Evolutionary conservation across 768 basidiomycete species (phyloP).

Genomic region (Pisolithus marmoratus): DNA sequence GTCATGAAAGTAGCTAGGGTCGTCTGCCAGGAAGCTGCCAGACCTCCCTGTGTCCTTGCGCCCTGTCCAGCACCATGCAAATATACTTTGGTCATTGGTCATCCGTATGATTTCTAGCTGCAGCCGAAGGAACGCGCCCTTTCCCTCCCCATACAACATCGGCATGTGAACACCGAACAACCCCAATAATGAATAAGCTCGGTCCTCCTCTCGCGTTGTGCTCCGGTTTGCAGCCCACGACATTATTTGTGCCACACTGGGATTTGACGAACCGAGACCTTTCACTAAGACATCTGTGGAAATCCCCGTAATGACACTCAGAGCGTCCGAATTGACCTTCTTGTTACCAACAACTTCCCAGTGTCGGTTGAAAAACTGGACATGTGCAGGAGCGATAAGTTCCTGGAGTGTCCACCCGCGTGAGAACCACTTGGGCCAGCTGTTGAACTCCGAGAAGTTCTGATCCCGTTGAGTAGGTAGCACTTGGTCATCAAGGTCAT

Average conservation of each 20-base stretch:
- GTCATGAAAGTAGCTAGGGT: not conserved
- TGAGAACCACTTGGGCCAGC: too few species aligned
- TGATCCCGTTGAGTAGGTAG: not conserved
- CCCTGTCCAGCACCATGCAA: slow-evolving; percentile 1
- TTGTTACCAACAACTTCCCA: slow-evolving; percentile 7
- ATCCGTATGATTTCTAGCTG: slow-evolving; percentile 9
- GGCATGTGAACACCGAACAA: not conserved
- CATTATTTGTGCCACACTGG: slow-evolving; percentile 5
- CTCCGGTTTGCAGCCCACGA: slow-evolving; percentile 14
- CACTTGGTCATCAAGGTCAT: not conserved
- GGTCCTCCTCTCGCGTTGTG: slow-evolving; percentile 14
- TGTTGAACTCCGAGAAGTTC: not conserved
- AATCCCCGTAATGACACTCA: not conserved
- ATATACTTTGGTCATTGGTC: slow-evolving; percentile 9
- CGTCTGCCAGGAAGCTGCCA: too few species aligned
- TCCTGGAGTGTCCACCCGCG: too few species aligned
- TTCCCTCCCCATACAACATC: too few species aligned
- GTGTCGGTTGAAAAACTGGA: slow-evolving; percentile 10
- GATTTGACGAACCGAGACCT: not conserved
- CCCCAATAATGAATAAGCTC: slow-evolving; percentile 1
- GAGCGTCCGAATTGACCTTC: not conserved
- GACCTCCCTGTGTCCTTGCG: not conserved
- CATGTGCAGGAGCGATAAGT: too few species aligned
- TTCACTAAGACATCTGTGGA: not conserved
- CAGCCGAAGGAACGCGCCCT: too few species aligned